Percentiles rank a stretch among this genome's conserved stretches.
phyloP scores from a whole-genome alignment of 768 basidiomycete species.

The Pleurotus djamor region DNA sequence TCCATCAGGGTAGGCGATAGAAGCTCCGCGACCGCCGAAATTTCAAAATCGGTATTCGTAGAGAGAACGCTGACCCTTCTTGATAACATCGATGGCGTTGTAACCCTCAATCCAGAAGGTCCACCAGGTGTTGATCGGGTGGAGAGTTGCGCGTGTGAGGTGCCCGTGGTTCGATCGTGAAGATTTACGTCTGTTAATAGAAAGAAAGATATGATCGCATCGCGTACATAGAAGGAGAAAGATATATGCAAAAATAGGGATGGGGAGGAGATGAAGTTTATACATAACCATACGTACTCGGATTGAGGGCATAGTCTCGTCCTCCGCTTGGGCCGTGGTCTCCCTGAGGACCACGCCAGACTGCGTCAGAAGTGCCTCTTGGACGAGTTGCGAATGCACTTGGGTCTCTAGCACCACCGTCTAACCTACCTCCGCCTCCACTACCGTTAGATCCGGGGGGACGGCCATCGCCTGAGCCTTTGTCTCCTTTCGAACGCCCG shows the following conservation, averaged over 20 bases:
- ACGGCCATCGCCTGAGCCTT: conserved; percentile 29
- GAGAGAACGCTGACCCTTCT: conserved; percentile 37
- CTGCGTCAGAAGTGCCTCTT: conserved; percentile 76
- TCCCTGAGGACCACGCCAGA: conserved; percentile 32
- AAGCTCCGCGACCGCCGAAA: conserved; percentile 48
- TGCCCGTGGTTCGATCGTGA: neutral
- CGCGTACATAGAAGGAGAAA: conserved; percentile 2
- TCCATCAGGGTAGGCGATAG: conserved; percentile 32
- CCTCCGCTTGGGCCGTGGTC: neutral
- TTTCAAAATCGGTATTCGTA: conserved; percentile 44
- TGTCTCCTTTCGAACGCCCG: conserved; percentile 51
- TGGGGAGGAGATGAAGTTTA: conserved; percentile 1
- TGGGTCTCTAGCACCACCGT: conserved; percentile 17
- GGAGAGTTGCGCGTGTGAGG: neutral
- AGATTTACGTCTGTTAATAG: neutral
- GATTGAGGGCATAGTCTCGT: neutral
- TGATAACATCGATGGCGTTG: neutral
- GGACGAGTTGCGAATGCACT: conserved; percentile 44
- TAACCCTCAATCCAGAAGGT: neutral
- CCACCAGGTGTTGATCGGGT: neutral
- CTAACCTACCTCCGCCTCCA: conserved; percentile 31
- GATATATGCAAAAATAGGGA: neutral
- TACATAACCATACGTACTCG: conserved; percentile 10
- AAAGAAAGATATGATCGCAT: conserved; percentile 19
- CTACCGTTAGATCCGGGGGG: conserved; percentile 18